phyloP scores from a whole-genome alignment of 78 protist genomes.

The Anaeramoeba flamelloides region DNA sequence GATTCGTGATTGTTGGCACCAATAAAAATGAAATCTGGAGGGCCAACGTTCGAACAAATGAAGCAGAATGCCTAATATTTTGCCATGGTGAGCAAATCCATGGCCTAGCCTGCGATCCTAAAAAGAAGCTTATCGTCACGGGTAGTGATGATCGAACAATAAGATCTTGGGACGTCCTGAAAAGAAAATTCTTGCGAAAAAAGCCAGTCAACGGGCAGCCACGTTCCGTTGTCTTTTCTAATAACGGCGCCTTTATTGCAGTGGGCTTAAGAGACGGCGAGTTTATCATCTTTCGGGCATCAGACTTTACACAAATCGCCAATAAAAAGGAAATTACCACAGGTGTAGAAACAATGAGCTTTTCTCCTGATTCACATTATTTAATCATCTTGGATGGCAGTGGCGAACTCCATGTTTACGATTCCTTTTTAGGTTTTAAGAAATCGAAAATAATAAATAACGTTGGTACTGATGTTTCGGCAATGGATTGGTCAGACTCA shows the following conservation, averaged over 20 bases:
- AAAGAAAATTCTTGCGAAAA: neutral
- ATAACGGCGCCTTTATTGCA: neutral
- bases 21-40: neutral
- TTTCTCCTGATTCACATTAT: neutral
- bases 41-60: neutral
- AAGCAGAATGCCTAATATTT: too few relatives aligned
- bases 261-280: neutral
- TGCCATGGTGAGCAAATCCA: neutral
- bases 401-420: neutral
- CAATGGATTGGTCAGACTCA: neutral
- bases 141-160: neutral
- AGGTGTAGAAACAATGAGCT: neutral
- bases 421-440: neutral
- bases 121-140: neutral
- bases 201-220: neutral
- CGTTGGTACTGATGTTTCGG: too few relatives aligned
- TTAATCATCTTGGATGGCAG: neutral
- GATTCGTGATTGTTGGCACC: neutral
- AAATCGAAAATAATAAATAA: too few relatives aligned
- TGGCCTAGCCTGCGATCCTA: neutral
- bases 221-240: neutral
- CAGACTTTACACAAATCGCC: neutral
- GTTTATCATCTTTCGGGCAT: neutral
- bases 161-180: neutral
- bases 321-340: neutral